phyloP scores from a whole-genome alignment of 495 filamentous ascomycete species.

The Neurospora intermedia region DNA sequence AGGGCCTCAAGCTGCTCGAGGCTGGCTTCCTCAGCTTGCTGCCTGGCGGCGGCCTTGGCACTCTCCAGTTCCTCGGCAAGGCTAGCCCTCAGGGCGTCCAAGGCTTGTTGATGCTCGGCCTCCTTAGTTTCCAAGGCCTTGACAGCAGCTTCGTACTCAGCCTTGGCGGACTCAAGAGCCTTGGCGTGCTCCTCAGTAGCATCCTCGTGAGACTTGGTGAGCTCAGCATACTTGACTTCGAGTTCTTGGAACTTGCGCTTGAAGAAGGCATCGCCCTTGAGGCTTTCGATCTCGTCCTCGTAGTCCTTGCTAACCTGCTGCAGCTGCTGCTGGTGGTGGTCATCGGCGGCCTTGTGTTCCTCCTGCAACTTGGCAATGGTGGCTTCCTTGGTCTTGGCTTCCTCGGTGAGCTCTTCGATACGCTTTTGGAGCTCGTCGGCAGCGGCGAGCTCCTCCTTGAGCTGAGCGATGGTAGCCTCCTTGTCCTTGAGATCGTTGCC shows the following conservation, averaged over 20 bases:
- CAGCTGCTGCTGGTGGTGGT: conserved; percentile 40
- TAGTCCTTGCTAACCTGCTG: conserved; percentile 42
- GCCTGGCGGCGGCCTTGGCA: conserved; percentile 29
- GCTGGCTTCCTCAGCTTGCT: conserved; percentile 26
- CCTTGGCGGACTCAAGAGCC: conserved; percentile 28
- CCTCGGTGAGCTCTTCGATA: conserved; percentile 38
- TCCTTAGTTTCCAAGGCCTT: conserved; percentile 30
- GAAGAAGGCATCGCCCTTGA: conserved; percentile 44
- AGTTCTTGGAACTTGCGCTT: conserved; percentile 43
- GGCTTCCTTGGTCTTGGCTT: conserved; percentile 29
- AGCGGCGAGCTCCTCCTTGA: conserved; percentile 35
- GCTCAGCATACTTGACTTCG: conserved; percentile 35
- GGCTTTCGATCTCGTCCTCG: conserved; percentile 44
- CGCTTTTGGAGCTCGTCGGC: conserved; percentile 36
- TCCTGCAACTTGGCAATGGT: conserved; percentile 33
- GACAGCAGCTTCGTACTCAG: conserved; percentile 24
- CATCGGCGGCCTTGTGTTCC: conserved; percentile 30
- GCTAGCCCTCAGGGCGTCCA: conserved; percentile 34
- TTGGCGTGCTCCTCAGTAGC: conserved; percentile 24
- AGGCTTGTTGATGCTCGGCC: conserved; percentile 29
- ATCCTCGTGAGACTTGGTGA: conserved; percentile 30
- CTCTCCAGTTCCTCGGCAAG: conserved; percentile 35
- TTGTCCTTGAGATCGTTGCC: conserved; percentile 29
- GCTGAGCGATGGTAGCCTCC: conserved; percentile 10
- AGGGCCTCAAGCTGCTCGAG: conserved; percentile 30